A percentile compares a stretch with the other conserved stretches of the same genome.
Evolutionary conservation across 306 rosid species (phyloP).

Genomic region (Gleditsia sinensis): DNA sequence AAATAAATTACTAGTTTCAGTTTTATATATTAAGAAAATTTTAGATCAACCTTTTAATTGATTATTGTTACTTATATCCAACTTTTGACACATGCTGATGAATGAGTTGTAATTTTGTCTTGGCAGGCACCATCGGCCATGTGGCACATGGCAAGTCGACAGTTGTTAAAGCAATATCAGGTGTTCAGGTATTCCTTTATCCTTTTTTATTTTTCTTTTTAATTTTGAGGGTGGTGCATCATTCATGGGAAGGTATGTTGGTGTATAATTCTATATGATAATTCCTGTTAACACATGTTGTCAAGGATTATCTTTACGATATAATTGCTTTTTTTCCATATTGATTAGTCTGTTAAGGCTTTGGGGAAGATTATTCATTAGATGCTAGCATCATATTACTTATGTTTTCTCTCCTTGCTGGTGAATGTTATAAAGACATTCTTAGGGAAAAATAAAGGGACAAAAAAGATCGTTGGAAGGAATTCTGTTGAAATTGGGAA

Average conservation of each 20-base stretch:
- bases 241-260: neutral
- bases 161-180: conserved; percentile 95
- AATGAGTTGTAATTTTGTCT: neutral
- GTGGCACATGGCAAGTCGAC: conserved; percentile 99
- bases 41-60: neutral
- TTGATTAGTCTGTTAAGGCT: neutral
- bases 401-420: neutral
- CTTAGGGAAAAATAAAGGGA: neutral
- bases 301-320: neutral
- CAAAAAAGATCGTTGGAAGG: neutral
- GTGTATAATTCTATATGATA: neutral
- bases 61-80: neutral
- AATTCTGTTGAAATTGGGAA: neutral
- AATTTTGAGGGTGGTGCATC: neutral
- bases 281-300: neutral
- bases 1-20: neutral
- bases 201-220: neutral
- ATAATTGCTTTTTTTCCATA: neutral
- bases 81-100: conserved; percentile 24
- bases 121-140: conserved; percentile 91
- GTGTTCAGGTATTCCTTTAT: conserved; percentile 73
- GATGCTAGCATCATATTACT: neutral
- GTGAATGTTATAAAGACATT: neutral
- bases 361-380: neutral
- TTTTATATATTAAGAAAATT: neutral